phyloP scores from a whole-genome alignment of 192 early-diverging fungal genomes.

The Dissophora globulifera region DNA sequence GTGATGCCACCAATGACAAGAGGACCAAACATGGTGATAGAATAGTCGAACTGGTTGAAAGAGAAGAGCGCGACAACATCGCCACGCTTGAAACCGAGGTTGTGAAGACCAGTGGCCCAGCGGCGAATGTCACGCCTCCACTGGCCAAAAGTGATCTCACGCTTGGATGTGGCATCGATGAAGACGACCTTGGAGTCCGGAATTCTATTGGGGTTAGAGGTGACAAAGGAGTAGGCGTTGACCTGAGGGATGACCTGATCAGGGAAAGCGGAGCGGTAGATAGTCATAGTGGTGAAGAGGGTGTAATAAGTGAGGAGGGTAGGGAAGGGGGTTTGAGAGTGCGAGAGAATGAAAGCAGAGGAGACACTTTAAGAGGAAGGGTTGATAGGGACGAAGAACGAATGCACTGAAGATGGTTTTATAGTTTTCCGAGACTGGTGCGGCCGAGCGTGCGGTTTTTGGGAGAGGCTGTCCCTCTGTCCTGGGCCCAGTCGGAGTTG shows the following conservation, averaged over 20 bases:
- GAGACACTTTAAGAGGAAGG: too few species aligned
- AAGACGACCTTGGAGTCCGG: constrained; percentile 51
- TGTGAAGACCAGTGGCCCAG: constrained; percentile 57
- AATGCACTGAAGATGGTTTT: too few species aligned
- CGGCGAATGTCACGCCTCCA: constrained; percentile 40
- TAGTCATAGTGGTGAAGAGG: constrained; percentile 25
- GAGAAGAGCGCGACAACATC: constrained; percentile 77
- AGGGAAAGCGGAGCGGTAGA: constrained; percentile 48
- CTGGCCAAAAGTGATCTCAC: constrained; percentile 54
- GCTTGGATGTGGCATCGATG: constrained; percentile 51
- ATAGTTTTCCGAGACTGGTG: too few species aligned
- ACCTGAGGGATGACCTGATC: constrained; percentile 51
- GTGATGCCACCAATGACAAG: constrained; percentile 66
- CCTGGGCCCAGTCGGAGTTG: too few species aligned
- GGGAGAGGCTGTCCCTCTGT: too few species aligned
- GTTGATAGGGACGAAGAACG: too few species aligned
- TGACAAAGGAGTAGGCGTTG: constrained; percentile 55
- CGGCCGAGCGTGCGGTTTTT: too few species aligned
- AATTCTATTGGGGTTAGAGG: constrained; percentile 51
- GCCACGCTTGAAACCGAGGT: constrained; percentile 68
- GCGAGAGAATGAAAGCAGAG: too few species aligned
- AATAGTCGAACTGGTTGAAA: constrained; percentile 74
- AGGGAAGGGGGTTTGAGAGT: too few species aligned
- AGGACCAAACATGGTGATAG: constrained; percentile 28
- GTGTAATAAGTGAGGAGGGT: too few species aligned